Percentiles rank a stretch among this genome's conserved stretches.
Evolutionary conservation across 345 rosid genomes (phyloP).

Genomic region (Luvunga scandens): DNA sequence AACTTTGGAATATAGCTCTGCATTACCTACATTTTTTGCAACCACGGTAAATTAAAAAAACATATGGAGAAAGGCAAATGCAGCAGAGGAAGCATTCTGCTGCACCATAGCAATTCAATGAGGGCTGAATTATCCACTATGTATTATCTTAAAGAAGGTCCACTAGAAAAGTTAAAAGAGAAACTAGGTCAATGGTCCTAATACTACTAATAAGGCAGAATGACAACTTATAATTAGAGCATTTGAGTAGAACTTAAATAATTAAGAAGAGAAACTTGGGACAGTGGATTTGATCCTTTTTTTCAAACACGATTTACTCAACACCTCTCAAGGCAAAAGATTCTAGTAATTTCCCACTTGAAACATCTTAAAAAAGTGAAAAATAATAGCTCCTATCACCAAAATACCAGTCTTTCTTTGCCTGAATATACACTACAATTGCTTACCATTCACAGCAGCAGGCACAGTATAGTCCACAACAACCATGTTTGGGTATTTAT

Average conservation of each 20-base stretch:
- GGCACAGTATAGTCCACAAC: conserved; percentile 89
- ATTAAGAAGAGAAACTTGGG: not conserved
- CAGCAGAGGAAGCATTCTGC: not conserved
- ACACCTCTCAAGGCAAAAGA: not conserved
- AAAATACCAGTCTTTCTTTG: not conserved
- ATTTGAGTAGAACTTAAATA: not conserved
- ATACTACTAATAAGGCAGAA: not conserved
- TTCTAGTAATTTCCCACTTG: not conserved
- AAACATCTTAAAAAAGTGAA: not conserved
- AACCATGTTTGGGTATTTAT: conserved; percentile 67
- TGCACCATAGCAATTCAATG: not conserved
- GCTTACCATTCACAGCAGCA: conserved; percentile 77
- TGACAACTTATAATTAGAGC: not conserved
- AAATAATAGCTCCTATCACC: not conserved
- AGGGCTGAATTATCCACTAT: not conserved
- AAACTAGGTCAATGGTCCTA: not conserved
- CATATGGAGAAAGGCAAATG: not conserved
- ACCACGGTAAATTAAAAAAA: conserved; percentile 2
- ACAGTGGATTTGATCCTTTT: not conserved
- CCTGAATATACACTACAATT: not conserved
- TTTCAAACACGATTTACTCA: not conserved
- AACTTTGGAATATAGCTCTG: conserved; percentile 74
- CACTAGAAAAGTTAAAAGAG: not conserved
- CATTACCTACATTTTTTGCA: conserved; percentile 54
- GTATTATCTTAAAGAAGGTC: not conserved